Evolutionary conservation across 2,329 filamentous ascomycete genomes (phyloP), one percentile per base, ranked within the genome.

Genomic region (Chaetothyriales sp.): DNA sequence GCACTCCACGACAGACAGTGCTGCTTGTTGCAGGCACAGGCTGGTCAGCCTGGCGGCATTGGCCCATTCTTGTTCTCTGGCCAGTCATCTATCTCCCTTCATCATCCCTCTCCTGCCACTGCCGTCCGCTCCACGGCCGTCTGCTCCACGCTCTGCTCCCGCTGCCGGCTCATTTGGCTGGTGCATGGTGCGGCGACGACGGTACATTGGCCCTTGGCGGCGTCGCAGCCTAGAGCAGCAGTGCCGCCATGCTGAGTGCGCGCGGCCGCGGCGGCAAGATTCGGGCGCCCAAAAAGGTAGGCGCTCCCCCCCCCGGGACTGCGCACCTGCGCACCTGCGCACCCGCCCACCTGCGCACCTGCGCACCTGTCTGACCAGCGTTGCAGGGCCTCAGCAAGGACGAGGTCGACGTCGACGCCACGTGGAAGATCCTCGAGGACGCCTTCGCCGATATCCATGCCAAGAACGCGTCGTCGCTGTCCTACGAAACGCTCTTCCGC

Each of bases 401-500:
- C 58, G 74, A 77, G 8, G 76, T 85, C 61, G 87, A 94, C 59
- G 95, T 95, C 64, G 86, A 95, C n/a, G 74, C 78, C 2, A 86
- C 82, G 60, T 98, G 92, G 92, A 73, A 75, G 13, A 80, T 81
- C 45, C 78, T 98, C 6, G 76, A 82, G 46, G 77, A 81, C 47
- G 89, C 90, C 3, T 78, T 98, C 49, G 76, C 74, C 52, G 86
- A 95, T 64, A 97, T 98, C 48, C 89, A 97, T 70, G 85, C 82
- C 53, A 89, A 94, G 66, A 92, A 94, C 66, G 89, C 89, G 54
- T 94, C 89, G 8, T 77, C 78, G 15, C 78, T 98, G 2, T 95
- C 89, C 1, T 98, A 95, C 71, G 92, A 98, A 67, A 85, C 94
- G 63, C 78, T 98, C 0, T 98, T 98, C 70, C 85, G 92, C 53